Percentiles rank a stretch among this genome's conserved stretches.
These are phyloP conservation scores for Leccinum fibrillosum DNA, from an alignment of 768 basidiomycete species.

Conservation along the genomic window DNA sequence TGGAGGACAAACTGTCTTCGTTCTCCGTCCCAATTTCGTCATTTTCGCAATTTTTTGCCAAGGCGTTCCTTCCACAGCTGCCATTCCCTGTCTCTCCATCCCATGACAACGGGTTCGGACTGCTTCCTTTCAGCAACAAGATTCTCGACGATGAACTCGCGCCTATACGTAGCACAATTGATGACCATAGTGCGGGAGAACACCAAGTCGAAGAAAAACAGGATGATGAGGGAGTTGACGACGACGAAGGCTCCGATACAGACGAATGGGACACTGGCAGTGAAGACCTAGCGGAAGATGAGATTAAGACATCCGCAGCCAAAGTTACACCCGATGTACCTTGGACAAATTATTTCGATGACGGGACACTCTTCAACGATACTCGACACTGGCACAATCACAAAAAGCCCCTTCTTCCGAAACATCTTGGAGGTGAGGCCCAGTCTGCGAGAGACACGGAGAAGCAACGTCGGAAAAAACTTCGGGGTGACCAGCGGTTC, in stretches of 20 bases:
- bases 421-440: conserved; percentile 49
- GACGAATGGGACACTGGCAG: conserved; percentile 23
- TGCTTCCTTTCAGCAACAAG: conserved; percentile 41
- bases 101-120: background rate
- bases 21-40: conserved; percentile 16
- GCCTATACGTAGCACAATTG: conserved; percentile 24
- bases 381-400: conserved; percentile 60
- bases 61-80: conserved; percentile 17
- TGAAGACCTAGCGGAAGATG: conserved; percentile 11
- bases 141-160: conserved; percentile 42
- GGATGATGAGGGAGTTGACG: conserved; percentile 18
- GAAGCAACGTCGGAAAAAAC: conserved; percentile 35
- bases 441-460: conserved; percentile 28
- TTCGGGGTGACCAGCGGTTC: conserved; percentile 50
- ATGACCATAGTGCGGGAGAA: background rate
- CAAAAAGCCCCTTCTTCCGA: conserved; percentile 46
- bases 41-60: conserved; percentile 18
- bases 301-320: background rate
- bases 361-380: conserved; percentile 45
- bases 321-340: background rate
- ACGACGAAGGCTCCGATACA: conserved; percentile 11
- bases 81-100: background rate
- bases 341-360: conserved; percentile 32
- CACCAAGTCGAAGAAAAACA: conserved; percentile 1
- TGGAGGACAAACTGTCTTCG: conserved; percentile 21